These are phyloP conservation scores for Protomyces gravidus DNA, from an alignment of 1,139 yeast genomes.

Conservation along the genomic window DNA sequence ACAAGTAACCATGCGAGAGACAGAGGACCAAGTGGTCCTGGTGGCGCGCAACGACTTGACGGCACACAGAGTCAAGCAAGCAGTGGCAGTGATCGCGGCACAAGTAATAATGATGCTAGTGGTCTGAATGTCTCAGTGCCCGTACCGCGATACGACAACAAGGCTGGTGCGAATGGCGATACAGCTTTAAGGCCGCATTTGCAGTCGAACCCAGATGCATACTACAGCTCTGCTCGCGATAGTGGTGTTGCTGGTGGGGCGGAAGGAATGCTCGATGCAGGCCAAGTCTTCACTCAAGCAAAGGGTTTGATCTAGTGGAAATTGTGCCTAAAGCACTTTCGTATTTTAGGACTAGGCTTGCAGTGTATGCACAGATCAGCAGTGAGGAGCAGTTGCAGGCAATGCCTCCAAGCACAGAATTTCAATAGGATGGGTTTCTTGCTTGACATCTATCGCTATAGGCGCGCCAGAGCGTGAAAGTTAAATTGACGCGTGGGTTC, in stretches of 20 bases:
- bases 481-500: no score
- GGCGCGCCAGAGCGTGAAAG: no score
- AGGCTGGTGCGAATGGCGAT: not conserved
- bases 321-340: no score
- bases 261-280: not conserved
- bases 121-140: not conserved
- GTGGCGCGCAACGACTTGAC: not conserved
- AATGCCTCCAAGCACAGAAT: no score
- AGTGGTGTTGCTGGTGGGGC: not conserved
- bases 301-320: not conserved
- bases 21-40: not conserved
- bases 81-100: not conserved
- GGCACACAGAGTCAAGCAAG: not conserved
- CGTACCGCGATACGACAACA: not conserved
- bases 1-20: not conserved
- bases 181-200: not conserved
- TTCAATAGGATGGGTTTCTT: no score
- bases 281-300: not conserved
- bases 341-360: no score
- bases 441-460: no score
- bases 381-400: no score
- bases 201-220: not conserved
- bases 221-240: not conserved
- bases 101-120: not conserved
- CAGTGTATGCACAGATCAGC: no score